Conservation (phyloP, 148 eudicot species). For the Dysphania ambrosioides region DNA sequence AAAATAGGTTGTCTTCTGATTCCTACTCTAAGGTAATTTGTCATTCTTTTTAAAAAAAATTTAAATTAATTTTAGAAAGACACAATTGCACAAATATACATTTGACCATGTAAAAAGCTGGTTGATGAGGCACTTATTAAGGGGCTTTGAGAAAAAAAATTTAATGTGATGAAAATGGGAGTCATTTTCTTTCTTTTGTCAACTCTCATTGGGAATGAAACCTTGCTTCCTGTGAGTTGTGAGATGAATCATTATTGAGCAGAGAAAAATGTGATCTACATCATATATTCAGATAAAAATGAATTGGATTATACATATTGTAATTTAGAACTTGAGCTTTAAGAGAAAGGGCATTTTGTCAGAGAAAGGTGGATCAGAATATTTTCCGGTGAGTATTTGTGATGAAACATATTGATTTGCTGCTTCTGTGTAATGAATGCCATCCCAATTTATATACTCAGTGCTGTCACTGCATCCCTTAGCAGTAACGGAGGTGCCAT, state of each 20-base stretch:
- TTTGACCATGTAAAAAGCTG: slow-evolving; percentile 22
- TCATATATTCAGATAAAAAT: slow-evolving; percentile 38
- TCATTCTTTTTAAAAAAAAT: not conserved
- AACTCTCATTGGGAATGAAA: not conserved
- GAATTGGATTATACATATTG: slow-evolving; percentile 12
- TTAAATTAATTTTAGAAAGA: slow-evolving; percentile 44
- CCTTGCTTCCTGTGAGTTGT: slow-evolving; percentile 5
- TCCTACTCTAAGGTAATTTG: slow-evolving; percentile 12
- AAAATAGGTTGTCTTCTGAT: slow-evolving; percentile 43
- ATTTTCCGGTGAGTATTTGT: slow-evolving; percentile 62
- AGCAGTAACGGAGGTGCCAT: slow-evolving; percentile 67
- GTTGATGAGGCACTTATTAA: slow-evolving; percentile 22
- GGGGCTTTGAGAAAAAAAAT: slow-evolving; percentile 1
- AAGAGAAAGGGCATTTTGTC: slow-evolving; percentile 57
- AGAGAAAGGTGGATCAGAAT: slow-evolving; percentile 58
- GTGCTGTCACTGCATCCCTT: slow-evolving; percentile 58
- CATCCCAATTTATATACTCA: slow-evolving; percentile 66
- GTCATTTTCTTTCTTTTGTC: not conserved
- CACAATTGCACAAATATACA: slow-evolving; percentile 18
- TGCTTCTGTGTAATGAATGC: slow-evolving; percentile 70
- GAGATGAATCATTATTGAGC: not conserved
- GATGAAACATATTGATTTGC: slow-evolving; percentile 60
- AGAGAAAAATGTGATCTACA: slow-evolving; percentile 23
- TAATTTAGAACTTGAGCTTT: slow-evolving; percentile 41
- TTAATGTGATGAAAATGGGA: slow-evolving; percentile 2